Evolutionary conservation across 2,329 filamentous ascomycete species (phyloP), one percentile per base, ranked within the genome.

Genomic region (Intubia oerlemansii): DNA sequence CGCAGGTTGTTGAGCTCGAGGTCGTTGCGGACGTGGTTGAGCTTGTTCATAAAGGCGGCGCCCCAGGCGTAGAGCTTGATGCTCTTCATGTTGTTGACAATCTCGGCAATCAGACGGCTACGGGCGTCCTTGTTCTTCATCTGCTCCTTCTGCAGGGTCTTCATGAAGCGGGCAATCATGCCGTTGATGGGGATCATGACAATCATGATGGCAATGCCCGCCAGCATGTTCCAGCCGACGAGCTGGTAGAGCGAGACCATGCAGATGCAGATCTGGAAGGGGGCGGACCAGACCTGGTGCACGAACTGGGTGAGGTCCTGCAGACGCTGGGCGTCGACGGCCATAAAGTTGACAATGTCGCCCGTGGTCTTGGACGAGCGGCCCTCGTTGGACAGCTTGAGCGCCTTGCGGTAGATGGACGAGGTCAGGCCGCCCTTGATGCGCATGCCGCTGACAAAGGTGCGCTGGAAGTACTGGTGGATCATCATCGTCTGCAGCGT

Each of bases 341-440:
- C 88, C 85, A 98, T 98, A 52, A 92, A 88, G 47, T 98, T 98
- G 47, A 98, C 88, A 44, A 98, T 95, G 44, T 98, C 90, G 32
- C 88, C 88, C 0, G 88, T 98, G 1, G 80, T 79, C 53, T 95
- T 93, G 25, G 71, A 54, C 3, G 82, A 66, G 30, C 85, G 69
- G 7, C 88, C 88, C 52, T 98, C 88, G 42, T 91, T 95, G 5
- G 85, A 95, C 12, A 98, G 59, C 37, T 69, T 74, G 36, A 95
- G 61, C 0, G 84, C 77, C 53, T 98, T 98, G 34, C 73, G 66
- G 49, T 98, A 98, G 38, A 98, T 95, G 33, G 82, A 68, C 2
- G 85, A 77, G 6, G 80, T 85, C 36, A 98, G 54, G 4, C 82
- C 75, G 23, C 81, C 77, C 55, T 93, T 95, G 53, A 98, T 80